phyloP scores from a whole-genome alignment of 306 rosid species.

The Vicia villosa region DNA sequence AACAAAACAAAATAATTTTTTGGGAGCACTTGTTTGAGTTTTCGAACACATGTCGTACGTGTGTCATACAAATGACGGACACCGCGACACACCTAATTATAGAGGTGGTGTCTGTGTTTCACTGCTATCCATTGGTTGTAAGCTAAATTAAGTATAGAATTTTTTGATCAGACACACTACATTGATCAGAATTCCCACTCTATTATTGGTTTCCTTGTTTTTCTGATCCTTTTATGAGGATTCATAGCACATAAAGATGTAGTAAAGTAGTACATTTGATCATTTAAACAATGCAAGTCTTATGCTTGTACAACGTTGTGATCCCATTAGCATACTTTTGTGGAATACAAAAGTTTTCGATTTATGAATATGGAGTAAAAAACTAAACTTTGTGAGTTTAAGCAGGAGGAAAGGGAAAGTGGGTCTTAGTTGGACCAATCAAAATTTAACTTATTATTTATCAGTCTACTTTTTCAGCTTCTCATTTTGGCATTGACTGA shows the following conservation, averaged over 20 bases:
- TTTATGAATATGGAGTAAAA: too few relatives aligned
- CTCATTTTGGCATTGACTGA: background rate
- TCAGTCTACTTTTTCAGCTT: background rate
- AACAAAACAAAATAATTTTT: background rate
- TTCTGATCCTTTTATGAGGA: conserved; percentile 14
- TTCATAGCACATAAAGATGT: background rate
- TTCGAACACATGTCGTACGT: too few relatives aligned
- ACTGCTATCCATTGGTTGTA: background rate
- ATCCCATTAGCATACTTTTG: background rate
- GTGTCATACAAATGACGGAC: too few relatives aligned
- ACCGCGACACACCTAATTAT: too few relatives aligned
- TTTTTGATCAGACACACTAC: background rate
- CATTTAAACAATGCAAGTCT: conserved; percentile 26
- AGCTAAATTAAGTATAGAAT: background rate
- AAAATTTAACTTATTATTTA: background rate
- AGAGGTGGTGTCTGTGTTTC: too few relatives aligned
- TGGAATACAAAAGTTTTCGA: too few relatives aligned
- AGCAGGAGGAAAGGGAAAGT: too few relatives aligned
- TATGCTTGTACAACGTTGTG: background rate
- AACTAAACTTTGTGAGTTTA: too few relatives aligned
- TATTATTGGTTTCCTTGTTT: conserved; percentile 17
- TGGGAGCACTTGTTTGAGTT: too few relatives aligned
- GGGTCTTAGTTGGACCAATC: background rate
- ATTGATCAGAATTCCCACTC: conserved; percentile 1
- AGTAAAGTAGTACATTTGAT: too few relatives aligned